phyloP scores from a whole-genome alignment of 495 filamentous ascomycete genomes.

The Jackrogersella minutella region DNA sequence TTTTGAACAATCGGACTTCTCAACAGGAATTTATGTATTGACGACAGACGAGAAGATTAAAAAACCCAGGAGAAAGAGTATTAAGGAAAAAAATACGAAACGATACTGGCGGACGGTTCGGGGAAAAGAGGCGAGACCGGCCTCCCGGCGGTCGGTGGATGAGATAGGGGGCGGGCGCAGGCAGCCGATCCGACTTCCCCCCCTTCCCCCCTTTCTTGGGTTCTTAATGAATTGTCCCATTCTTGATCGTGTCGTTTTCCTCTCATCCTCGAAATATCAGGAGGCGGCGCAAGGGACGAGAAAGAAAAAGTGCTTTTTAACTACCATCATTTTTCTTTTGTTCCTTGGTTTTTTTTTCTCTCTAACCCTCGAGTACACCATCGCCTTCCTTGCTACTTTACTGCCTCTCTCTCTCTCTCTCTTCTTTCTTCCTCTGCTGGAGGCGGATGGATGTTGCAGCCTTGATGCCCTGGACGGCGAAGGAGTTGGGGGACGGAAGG shows the following conservation, averaged over 20 bases:
- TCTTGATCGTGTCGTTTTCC: constrained; percentile 6
- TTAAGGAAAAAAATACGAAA: background rate
- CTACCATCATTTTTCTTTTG: background rate
- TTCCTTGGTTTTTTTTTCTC: background rate
- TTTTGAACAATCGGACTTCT: constrained; percentile 2
- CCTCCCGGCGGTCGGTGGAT: background rate
- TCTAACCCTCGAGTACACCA: background rate
- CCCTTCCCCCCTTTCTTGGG: constrained; percentile 10
- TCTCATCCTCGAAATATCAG: constrained; percentile 10
- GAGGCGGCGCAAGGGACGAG: constrained; percentile 27
- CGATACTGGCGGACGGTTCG: constrained; percentile 2
- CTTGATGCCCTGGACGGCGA: background rate
- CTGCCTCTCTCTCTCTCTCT: too few species aligned
- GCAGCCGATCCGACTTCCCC: background rate
- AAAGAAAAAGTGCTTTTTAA: constrained; percentile 25
- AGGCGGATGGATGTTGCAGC: background rate
- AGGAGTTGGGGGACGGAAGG: constrained; percentile 14
- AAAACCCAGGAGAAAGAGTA: background rate
- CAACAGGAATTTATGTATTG: constrained; percentile 21
- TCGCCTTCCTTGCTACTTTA: background rate
- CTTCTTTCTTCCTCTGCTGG: background rate
- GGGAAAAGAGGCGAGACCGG: background rate
- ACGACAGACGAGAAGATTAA: background rate
- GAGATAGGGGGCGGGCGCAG: constrained; percentile 3
- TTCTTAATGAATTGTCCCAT: background rate